Evolutionary conservation across 352 stramenopile genomes (phyloP).

Genomic region (Globisporangium irregulare): DNA sequence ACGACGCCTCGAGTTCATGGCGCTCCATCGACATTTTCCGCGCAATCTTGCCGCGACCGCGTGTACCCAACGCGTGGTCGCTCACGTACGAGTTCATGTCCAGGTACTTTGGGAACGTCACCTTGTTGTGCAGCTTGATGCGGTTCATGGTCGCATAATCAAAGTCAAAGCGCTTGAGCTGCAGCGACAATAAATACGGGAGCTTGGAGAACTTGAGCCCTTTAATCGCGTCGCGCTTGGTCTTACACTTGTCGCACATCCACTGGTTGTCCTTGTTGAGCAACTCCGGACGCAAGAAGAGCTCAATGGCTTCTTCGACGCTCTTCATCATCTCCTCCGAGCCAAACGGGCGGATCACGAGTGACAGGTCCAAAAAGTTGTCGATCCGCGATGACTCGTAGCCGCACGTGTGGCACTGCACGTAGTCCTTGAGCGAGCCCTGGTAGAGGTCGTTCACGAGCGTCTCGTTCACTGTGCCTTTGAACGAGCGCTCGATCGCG

Average conservation of each 20-base stretch:
- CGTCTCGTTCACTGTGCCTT: constrained; percentile 82
- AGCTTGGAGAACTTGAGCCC: constrained; percentile 87
- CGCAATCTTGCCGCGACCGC: constrained; percentile 53
- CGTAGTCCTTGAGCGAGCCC: constrained; percentile 86
- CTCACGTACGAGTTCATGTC: constrained; percentile 89
- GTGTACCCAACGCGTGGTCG: constrained; percentile 38
- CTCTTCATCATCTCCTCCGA: constrained; percentile 83
- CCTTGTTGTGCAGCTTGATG: constrained; percentile 84
- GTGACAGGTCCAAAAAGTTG: constrained; percentile 87
- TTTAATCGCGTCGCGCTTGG: constrained; percentile 89
- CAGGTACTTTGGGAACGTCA: constrained; percentile 89
- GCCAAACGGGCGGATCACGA: constrained; percentile 88
- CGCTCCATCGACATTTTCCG: constrained; percentile 87
- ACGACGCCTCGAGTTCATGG: constrained; percentile 56
- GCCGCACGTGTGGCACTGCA: constrained; percentile 80
- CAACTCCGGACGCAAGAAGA: constrained; percentile 84
- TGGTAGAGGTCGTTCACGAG: constrained; percentile 88
- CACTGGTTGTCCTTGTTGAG: constrained; percentile 90
- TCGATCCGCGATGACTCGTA: constrained; percentile 86
- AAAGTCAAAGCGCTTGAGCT: constrained; percentile 92
- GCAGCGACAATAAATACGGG: constrained; percentile 86
- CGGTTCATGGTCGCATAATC: constrained; percentile 88
- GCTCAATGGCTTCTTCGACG: constrained; percentile 84
- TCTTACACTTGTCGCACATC: constrained; percentile 79
- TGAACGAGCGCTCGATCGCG: constrained; percentile 86